A percentile compares a stretch with the other conserved stretches of the same genome.
phyloP scores from a whole-genome alignment of 441 rosid species.

The Isatis lusitanica region DNA sequence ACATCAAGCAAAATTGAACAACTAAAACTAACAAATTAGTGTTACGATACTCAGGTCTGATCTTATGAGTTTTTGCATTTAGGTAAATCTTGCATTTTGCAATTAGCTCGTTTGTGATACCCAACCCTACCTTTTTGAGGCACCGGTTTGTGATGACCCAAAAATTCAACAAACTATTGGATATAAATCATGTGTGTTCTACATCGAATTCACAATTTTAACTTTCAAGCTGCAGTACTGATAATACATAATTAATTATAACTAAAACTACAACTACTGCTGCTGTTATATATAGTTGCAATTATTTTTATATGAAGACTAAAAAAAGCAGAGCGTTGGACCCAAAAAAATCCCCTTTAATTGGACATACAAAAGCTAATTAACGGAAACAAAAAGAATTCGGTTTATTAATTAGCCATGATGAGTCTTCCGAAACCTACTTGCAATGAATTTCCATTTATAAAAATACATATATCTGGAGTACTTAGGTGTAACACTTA shows the following conservation, averaged over 20 bases:
- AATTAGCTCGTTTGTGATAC: background rate
- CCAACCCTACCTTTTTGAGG: background rate
- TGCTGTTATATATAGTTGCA: background rate
- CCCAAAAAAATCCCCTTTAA: too few species aligned
- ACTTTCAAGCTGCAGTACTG: background rate
- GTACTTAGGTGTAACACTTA: too few species aligned
- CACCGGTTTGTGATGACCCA: background rate
- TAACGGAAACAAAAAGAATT: background rate
- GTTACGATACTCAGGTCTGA: background rate
- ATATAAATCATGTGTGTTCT: background rate
- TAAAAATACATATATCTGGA: too few species aligned
- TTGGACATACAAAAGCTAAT: background rate
- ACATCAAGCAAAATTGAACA: background rate
- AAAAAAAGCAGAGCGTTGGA: background rate
- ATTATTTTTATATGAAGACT: background rate
- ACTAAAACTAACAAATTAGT: background rate
- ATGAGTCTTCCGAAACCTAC: background rate
- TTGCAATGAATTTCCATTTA: background rate
- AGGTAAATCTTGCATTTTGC: background rate
- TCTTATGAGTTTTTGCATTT: background rate
- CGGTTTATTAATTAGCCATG: background rate
- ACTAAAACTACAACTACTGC: background rate
- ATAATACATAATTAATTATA: too few species aligned
- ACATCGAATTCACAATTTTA: background rate
- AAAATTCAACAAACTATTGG: background rate